Percentiles rank a stretch among this genome's conserved stretches.
Conservation (phyloP, 306 rosid species). For the Alnus rubra region DNA sequence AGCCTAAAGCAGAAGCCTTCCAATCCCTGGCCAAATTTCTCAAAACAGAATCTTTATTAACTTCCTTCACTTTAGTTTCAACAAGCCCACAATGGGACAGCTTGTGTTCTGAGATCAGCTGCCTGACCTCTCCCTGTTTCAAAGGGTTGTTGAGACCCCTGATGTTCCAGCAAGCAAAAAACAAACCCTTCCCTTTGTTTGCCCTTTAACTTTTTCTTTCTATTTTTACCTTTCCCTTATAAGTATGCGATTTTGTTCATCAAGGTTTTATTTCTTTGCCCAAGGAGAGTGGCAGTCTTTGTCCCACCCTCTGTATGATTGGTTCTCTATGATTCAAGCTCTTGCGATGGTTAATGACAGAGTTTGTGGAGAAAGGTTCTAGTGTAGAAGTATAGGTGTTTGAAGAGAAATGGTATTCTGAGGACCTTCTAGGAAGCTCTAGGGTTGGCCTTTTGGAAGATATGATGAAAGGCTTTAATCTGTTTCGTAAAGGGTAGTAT, state of each 20-base stretch:
- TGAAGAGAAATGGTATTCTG: not conserved
- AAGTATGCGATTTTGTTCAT: not conserved
- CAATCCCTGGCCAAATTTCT: too few relatives aligned
- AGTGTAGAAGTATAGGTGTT: not conserved
- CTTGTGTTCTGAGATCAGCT: not conserved
- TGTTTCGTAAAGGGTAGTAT: not conserved
- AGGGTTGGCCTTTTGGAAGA: not conserved
- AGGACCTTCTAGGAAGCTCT: not conserved
- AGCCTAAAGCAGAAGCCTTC: not conserved
- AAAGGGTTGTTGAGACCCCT: not conserved
- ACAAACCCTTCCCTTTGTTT: not conserved
- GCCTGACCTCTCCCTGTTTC: not conserved
- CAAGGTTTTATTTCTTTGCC: not conserved
- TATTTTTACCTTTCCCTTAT: not conserved
- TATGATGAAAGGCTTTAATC: not conserved
- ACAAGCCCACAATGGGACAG: too few relatives aligned
- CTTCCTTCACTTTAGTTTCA: too few relatives aligned
- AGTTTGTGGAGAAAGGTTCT: not conserved
- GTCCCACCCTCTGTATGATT: not conserved
- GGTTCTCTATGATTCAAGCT: not conserved
- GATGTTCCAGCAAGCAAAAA: too few relatives aligned
- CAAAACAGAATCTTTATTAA: too few relatives aligned
- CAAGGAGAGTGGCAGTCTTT: not conserved
- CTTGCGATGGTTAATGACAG: conserved; percentile 10
- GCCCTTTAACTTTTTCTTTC: not conserved